Percentiles rank a stretch among this genome's conserved stretches.
phyloP scores from a whole-genome alignment of 2,329 filamentous ascomycete genomes.

The Onygenales sp. region DNA sequence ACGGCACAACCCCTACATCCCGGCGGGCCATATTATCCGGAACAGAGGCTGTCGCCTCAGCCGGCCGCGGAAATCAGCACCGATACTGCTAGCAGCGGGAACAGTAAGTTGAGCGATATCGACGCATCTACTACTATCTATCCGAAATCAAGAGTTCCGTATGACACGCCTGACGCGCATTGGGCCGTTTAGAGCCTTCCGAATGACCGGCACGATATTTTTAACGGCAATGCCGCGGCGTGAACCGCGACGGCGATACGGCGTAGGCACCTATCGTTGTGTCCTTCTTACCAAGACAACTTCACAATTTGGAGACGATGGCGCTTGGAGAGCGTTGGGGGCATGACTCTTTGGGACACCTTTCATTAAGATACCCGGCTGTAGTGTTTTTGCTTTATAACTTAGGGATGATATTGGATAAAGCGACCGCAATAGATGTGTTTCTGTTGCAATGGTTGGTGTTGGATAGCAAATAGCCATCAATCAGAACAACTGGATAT shows the following conservation, averaged over 20 bases:
- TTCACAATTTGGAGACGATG: too few species aligned
- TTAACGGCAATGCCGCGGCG: background rate
- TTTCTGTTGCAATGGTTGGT: too few species aligned
- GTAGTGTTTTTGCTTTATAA: too few species aligned
- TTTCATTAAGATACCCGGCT: too few species aligned
- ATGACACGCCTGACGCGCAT: background rate
- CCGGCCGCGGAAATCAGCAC: background rate
- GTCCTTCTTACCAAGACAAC: too few species aligned
- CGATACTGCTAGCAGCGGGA: slow-evolving; percentile 4
- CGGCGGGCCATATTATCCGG: slow-evolving; percentile 37
- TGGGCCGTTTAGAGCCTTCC: background rate
- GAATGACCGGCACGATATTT: background rate
- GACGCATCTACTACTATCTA: slow-evolving; percentile 7
- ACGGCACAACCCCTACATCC: slow-evolving; percentile 37
- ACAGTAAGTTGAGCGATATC: slow-evolving; percentile 17
- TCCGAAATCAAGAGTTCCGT: slow-evolving; percentile 2
- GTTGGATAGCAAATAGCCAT: too few species aligned
- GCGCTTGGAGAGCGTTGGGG: too few species aligned
- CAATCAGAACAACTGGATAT: too few species aligned
- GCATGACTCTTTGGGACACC: too few species aligned
- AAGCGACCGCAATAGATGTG: too few species aligned
- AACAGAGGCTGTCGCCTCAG: slow-evolving; percentile 9
- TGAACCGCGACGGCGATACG: background rate
- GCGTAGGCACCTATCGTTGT: too few species aligned
- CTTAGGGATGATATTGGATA: too few species aligned